These are phyloP conservation scores for Cladophialophora exuberans DNA, from an alignment of 2,329 filamentous ascomycete genomes.

Conservation along the genomic window DNA sequence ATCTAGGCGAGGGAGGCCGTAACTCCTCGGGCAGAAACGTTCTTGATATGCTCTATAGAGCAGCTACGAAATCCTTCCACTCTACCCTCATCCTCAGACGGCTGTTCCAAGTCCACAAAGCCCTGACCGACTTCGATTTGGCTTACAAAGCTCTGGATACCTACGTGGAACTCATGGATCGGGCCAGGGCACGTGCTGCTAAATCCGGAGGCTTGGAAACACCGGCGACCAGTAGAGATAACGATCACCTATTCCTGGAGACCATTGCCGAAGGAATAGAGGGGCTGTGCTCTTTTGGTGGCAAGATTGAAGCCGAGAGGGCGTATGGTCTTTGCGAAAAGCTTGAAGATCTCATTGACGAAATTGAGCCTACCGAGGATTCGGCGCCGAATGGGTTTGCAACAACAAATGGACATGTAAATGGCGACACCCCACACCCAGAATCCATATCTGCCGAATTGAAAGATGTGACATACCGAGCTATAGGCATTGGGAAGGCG, in stretches of 20 bases:
- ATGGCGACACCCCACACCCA: neutral
- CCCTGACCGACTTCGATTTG: slow-evolving; percentile 87
- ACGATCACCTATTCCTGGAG: slow-evolving; percentile 73
- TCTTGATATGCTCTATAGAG: slow-evolving; percentile 83
- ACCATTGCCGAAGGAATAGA: slow-evolving; percentile 80
- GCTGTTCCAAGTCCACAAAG: slow-evolving; percentile 83
- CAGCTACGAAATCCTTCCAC: slow-evolving; percentile 91
- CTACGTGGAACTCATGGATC: slow-evolving; percentile 84
- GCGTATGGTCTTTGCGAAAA: slow-evolving; percentile 71
- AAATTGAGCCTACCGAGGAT: slow-evolving; percentile 48
- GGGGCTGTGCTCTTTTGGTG: slow-evolving; percentile 81
- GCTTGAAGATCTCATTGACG: slow-evolving; percentile 75
- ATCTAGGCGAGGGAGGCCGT: slow-evolving; percentile 80
- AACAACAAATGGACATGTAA: slow-evolving; percentile 15
- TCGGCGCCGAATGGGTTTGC: slow-evolving; percentile 22
- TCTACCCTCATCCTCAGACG: slow-evolving; percentile 85
- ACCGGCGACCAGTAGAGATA: slow-evolving; percentile 69
- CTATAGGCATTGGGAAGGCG: slow-evolving; percentile 82
- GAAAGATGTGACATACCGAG: slow-evolving; percentile 52
- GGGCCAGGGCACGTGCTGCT: slow-evolving; percentile 79
- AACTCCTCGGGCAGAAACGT: slow-evolving; percentile 74
- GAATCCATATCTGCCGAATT: slow-evolving; percentile 12
- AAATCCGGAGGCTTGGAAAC: slow-evolving; percentile 53
- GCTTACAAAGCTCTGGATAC: slow-evolving; percentile 90
- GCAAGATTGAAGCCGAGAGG: slow-evolving; percentile 73